These are phyloP conservation scores for Margaritispora aquatica DNA, from an alignment of 495 filamentous ascomycete species.

Conservation along the genomic window DNA sequence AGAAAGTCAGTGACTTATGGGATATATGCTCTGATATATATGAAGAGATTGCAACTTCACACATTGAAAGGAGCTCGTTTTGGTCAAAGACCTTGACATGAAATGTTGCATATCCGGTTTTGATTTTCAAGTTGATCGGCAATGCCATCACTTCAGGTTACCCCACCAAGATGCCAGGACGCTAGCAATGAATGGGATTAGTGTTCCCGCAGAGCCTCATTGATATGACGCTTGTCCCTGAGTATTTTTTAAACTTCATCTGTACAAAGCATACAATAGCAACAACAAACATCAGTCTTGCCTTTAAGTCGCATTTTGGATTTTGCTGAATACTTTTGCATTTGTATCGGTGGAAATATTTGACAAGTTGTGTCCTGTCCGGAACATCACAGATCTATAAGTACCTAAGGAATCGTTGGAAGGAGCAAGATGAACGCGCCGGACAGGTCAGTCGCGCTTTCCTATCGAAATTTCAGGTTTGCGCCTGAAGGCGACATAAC, in stretches of 20 bases:
- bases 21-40: no score
- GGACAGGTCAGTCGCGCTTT: constrained; percentile 17
- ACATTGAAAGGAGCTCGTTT: no score
- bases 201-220: constrained; percentile 11
- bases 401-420: no score
- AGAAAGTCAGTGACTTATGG: neutral
- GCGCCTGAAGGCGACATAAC: neutral
- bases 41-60: no score
- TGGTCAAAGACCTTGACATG: no score
- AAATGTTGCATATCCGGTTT: no score
- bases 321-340: neutral
- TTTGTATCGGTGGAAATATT: neutral
- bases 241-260: no score
- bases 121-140: neutral
- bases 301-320: neutral
- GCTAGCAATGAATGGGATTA: neutral
- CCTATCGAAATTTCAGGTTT: neutral
- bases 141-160: neutral
- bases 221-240: no score
- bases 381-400: neutral
- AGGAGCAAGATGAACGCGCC: constrained; percentile 26
- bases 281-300: neutral
- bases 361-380: neutral
- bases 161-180: neutral
- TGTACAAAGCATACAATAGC: no score